A percentile compares a stretch with the other conserved stretches of the same genome.
Conservation (phyloP, 768 basidiomycete species). For the Lactifluus echinatus region DNA sequence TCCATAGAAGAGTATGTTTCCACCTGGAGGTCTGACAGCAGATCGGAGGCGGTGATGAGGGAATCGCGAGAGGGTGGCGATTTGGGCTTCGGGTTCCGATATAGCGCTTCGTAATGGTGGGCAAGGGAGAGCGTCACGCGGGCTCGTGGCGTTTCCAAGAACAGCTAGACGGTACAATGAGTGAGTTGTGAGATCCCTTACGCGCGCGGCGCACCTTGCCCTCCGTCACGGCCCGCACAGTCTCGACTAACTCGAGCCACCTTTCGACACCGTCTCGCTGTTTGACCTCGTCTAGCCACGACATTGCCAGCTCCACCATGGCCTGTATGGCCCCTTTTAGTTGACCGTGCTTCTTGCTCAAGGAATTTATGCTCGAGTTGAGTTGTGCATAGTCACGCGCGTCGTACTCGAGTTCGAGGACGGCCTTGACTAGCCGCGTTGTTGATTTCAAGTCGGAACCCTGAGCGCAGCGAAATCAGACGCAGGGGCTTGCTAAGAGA, state of each 20-base stretch:
- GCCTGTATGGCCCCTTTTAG: slow-evolving; percentile 82
- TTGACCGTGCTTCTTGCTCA: slow-evolving; percentile 97
- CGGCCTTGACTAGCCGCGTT: slow-evolving; percentile 68
- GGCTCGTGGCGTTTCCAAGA: slow-evolving; percentile 92
- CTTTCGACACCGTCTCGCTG: slow-evolving; percentile 54
- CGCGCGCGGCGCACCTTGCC: slow-evolving; percentile 69
- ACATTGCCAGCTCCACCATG: slow-evolving; percentile 83
- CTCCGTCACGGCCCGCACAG: slow-evolving; percentile 85
- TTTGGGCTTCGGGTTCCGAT: slow-evolving; percentile 36
- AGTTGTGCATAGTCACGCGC: slow-evolving; percentile 60
- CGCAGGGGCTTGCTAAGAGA: slow-evolving; percentile 1
- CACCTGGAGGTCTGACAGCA: slow-evolving; percentile 91
- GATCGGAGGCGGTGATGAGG: slow-evolving; percentile 79
- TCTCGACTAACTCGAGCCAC: slow-evolving; percentile 87
- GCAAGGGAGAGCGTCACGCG: slow-evolving; percentile 86
- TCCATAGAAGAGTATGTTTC: slow-evolving; percentile 99
- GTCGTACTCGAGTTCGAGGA: slow-evolving; percentile 63
- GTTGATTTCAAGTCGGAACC: slow-evolving; percentile 93
- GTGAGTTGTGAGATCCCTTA: not conserved
- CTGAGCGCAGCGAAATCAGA: slow-evolving; percentile 33
- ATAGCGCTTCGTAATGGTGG: slow-evolving; percentile 71
- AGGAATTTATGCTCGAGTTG: slow-evolving; percentile 54
- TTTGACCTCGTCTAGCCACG: slow-evolving; percentile 73
- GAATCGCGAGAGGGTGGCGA: slow-evolving; percentile 39
- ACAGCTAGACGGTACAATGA: slow-evolving; percentile 50